phyloP scores from a whole-genome alignment of 768 basidiomycete genomes.

The Termitomyces bulborhizus region DNA sequence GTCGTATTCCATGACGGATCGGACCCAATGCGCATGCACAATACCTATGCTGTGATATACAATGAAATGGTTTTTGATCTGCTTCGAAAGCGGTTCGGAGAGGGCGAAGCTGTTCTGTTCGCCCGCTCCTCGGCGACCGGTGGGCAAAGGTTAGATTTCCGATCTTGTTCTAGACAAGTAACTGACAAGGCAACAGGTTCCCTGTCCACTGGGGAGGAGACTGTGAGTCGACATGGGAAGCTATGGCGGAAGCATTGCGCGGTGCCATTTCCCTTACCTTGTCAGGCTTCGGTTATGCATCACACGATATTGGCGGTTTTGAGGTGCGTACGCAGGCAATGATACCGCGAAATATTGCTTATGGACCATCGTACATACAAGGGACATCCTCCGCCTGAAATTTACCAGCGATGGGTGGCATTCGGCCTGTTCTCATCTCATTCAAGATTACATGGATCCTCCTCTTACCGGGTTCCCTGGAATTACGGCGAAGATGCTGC shows the following conservation, averaged over 20 bases:
- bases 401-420: slow-evolving; percentile 73
- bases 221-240: slow-evolving; percentile 72
- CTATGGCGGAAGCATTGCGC: slow-evolving; percentile 70
- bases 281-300: slow-evolving; percentile 68
- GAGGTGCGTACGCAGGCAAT: slow-evolving; percentile 33
- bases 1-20: slow-evolving; percentile 62
- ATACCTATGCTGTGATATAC: slow-evolving; percentile 62
- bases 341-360: neutral
- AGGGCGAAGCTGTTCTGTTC: slow-evolving; percentile 63
- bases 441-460: slow-evolving; percentile 66
- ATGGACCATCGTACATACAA: slow-evolving; percentile 15
- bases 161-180: neutral
- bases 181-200: slow-evolving; percentile 20
- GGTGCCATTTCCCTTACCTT: slow-evolving; percentile 59
- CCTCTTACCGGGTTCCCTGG: slow-evolving; percentile 76
- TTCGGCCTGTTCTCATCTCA: slow-evolving; percentile 75
- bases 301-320: slow-evolving; percentile 76
- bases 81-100: slow-evolving; percentile 51
- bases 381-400: slow-evolving; percentile 61
- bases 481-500: slow-evolving; percentile 68
- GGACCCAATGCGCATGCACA: slow-evolving; percentile 67
- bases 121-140: slow-evolving; percentile 64
- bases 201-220: slow-evolving; percentile 66
- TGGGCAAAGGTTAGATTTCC: slow-evolving; percentile 46
- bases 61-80: slow-evolving; percentile 66